Base-by-base conservation (phyloP, 805 yeast genomes). In the Groenewaldozyma tartarivorans region DNA sequence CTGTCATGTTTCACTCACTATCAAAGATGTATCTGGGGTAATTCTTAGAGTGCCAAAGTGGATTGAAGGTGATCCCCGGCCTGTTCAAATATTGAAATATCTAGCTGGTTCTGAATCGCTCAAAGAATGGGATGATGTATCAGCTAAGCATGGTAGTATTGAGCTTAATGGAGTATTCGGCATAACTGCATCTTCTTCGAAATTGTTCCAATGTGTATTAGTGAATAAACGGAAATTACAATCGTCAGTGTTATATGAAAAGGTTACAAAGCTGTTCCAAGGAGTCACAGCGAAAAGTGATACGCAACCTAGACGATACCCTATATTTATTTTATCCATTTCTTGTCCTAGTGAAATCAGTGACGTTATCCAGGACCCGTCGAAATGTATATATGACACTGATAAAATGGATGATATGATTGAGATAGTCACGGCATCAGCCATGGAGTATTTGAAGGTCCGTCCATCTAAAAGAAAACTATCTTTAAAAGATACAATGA, bases 1-100 rank as follows among this genome's bases (percentile, higher is more conserved):
- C 15, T 38, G 44, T 17, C 18, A 32, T 9, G 33, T 47, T 1
- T 22, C 38, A 11, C 19, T 47, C 3, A n/a, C 35, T 4, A 13
- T 47, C 17, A 16, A 19, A 13, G 40, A 5, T 19, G 9, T 26
- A 16, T 5, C 19, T 11, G 36, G 36, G 3, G 20, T 11, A 13
- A 19, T 34, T 16, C 13, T 17, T 19, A 19, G 26, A 13, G 22
- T 18, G 19, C 13, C 22, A 19, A 19, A 34, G 15, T 13, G 7
- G 5, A n/a, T 26, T 11, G 9, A 9, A 13, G 22, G n/a, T 19
- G 17, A 7, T 17, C 22, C 17, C 17, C 7, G 19, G 20, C 4
- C 11, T 7, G 34, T 15, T 11, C 17, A 15, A 16, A 19, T 34
- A 19, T 34, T 34, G 20, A 16, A 19, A 20, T 16, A n/a, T 5